Conservation (phyloP, 2,329 filamentous ascomycete species). For the Monosporascus sp. region DNA sequence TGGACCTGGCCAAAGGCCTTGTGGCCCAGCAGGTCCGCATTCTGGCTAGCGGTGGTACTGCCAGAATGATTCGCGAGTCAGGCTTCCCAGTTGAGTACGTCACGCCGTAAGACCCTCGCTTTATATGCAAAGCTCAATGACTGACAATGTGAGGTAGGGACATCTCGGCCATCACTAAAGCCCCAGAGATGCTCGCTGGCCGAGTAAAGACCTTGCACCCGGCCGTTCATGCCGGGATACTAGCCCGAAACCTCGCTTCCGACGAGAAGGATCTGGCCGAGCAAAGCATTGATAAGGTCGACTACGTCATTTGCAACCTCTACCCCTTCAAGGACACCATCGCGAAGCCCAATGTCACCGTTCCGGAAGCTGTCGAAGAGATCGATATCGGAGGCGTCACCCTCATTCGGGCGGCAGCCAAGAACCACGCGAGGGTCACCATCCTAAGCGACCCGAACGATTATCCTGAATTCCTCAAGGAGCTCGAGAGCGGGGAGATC, state of each 20-base stretch:
- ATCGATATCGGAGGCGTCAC: constrained; percentile 98
- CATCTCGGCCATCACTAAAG: constrained; percentile 93
- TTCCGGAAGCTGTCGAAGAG: constrained; percentile 95
- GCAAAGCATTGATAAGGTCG: constrained; percentile 91
- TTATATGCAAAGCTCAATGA: constrained; percentile 10
- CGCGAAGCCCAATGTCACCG: constrained; percentile 93
- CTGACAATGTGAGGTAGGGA: constrained; percentile 54
- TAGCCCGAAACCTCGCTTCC: constrained; percentile 87
- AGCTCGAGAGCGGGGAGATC: constrained; percentile 83
- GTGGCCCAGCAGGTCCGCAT: constrained; percentile 86
- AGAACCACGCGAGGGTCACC: constrained; percentile 94
- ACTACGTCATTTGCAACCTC: constrained; percentile 96
- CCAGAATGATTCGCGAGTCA: constrained; percentile 93
- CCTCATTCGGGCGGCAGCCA: constrained; percentile 89
- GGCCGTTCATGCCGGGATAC: constrained; percentile 83
- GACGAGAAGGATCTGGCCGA: constrained; percentile 96
- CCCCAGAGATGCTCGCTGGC: constrained; percentile 80
- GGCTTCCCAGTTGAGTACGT: constrained; percentile 90
- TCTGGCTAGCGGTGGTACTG: constrained; percentile 89
- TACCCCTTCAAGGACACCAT: constrained; percentile 99
- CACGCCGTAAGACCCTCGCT: not conserved
- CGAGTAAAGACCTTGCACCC: constrained; percentile 95
- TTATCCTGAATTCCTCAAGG: constrained; percentile 89
- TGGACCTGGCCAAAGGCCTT: constrained; percentile 88
- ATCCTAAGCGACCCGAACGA: constrained; percentile 92